Conservation (phyloP, 2,329 filamentous ascomycete genomes). For the Cladophialophora immunda region DNA sequence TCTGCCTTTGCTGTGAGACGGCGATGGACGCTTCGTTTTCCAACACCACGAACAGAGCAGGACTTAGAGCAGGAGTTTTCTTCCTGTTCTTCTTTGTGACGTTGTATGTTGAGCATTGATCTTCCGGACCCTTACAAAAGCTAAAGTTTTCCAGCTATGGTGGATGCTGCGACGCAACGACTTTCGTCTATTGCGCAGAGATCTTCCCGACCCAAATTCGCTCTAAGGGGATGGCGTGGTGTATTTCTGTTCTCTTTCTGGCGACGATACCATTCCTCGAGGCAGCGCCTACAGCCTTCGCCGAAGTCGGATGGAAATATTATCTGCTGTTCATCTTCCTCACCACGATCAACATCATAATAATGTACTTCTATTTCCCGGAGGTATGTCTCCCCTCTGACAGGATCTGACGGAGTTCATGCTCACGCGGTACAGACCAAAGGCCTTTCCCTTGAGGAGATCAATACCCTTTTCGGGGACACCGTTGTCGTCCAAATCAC, state of each 20-base stretch:
- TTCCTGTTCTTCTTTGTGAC: constrained; percentile 27
- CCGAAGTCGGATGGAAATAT: constrained; percentile 45
- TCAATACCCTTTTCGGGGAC: constrained; percentile 43
- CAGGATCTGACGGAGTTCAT: no score
- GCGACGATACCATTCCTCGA: constrained; percentile 10
- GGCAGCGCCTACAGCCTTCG: constrained; percentile 40
- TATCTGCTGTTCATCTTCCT: constrained; percentile 40
- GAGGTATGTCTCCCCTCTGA: constrained; percentile 28
- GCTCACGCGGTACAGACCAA: constrained; percentile 36
- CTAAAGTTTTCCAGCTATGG: constrained; percentile 2
- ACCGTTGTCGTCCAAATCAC: no score
- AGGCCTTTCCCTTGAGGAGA: constrained; percentile 44
- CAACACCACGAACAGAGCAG: no score
- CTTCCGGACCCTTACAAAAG: not conserved
- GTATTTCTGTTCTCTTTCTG: constrained; percentile 3
- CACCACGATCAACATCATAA: constrained; percentile 35
- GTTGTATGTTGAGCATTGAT: constrained; percentile 6
- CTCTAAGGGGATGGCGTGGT: constrained; percentile 8
- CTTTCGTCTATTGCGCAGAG: constrained; percentile 17
- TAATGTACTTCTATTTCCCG: constrained; percentile 41
- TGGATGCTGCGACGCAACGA: constrained; percentile 14
- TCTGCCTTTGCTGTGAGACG: no score
- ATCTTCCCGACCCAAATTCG: constrained; percentile 25
- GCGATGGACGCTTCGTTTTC: no score
- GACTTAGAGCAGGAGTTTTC: constrained; percentile 26